Conservation (phyloP, 2,329 filamentous ascomycete genomes). For the Arthrinium phaeospermum region DNA sequence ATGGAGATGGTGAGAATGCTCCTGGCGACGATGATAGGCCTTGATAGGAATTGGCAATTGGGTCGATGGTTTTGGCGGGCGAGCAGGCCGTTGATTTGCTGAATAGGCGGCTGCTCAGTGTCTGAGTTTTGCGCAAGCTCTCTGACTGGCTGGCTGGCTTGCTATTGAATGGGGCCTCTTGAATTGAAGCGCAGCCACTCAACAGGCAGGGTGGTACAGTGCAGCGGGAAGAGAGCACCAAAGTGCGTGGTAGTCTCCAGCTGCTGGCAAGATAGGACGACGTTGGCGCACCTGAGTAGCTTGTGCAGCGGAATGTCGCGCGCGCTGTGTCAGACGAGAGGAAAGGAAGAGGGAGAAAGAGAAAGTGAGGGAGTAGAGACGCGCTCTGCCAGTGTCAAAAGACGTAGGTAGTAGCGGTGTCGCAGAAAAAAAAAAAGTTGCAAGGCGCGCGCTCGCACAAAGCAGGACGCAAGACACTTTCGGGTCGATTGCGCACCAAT, state of each 20-base stretch:
- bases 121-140: constrained; percentile 37
- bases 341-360: background rate
- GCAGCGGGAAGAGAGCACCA: constrained; percentile 9
- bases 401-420: constrained; percentile 15
- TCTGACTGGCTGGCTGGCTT: constrained; percentile 42
- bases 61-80: constrained; percentile 44
- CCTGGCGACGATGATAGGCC: constrained; percentile 59
- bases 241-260: background rate
- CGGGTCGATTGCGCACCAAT: constrained; percentile 14
- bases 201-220: constrained; percentile 7
- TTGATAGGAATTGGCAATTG: constrained; percentile 44
- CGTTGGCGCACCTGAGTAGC: constrained; percentile 13
- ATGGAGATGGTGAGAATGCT: constrained; percentile 49
- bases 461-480: constrained; percentile 1
- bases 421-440: background rate
- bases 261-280: constrained; percentile 13
- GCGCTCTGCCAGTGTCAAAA: constrained; percentile 8
- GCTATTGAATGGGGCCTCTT: constrained; percentile 28
- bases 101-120: constrained; percentile 32
- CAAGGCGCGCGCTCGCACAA: constrained; percentile 15
- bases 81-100: constrained; percentile 60
- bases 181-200: constrained; percentile 12
- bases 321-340: constrained; percentile 8
- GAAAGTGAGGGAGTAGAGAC: background rate
- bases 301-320: background rate